Evolutionary conservation across 441 rosid species (phyloP), one percentile per base, ranked within the genome.

Genomic region (Erodium moschatum): DNA sequence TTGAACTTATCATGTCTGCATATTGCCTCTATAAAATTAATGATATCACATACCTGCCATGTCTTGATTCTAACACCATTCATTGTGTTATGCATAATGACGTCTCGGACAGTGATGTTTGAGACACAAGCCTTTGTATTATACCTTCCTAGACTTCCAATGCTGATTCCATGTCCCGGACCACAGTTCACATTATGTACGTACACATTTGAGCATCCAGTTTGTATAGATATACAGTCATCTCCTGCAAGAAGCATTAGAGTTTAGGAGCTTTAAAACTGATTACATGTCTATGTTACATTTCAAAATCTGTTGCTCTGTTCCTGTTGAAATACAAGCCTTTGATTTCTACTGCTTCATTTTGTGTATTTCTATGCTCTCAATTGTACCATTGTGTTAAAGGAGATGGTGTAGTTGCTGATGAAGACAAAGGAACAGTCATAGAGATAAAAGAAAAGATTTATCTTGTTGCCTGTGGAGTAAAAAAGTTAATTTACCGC

Each of bases 21-120:
- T 29, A 29, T 29, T 29, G 70, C 31, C 31, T 29, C 31, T 29
- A 29, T 29, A 29, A 29, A 65, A 69, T 38, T 60, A 20, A 46
- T 58, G 69, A 15, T 68, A 62, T 16, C 46, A 63, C 69, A 67
- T 83, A 91, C 97, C 96, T 92, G 97, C 97, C 99, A 90, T 21
- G 99, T 91, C 86, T 95, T 95, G 72, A 95, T 90, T 78, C 98
- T 81, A 68, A 89, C 96, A 38, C 98, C 98, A 20, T 79, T 89
- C 96, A 89, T 92, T 1, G 99, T 92, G 82, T 87, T 85, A 70
- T 85, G 96, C 83, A 95, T 86, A 3, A 74, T 66, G 66, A 92
- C 85, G 75, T 95, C 97, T 60, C 96, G 76, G 4, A 95, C 85
- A 5, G 96, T 92, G 80, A 91, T 85, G 83, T 92, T 90, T 0